These are phyloP conservation scores for Amanita pallidorosea DNA, from an alignment of 768 basidiomycete species.

Conservation along the genomic window DNA sequence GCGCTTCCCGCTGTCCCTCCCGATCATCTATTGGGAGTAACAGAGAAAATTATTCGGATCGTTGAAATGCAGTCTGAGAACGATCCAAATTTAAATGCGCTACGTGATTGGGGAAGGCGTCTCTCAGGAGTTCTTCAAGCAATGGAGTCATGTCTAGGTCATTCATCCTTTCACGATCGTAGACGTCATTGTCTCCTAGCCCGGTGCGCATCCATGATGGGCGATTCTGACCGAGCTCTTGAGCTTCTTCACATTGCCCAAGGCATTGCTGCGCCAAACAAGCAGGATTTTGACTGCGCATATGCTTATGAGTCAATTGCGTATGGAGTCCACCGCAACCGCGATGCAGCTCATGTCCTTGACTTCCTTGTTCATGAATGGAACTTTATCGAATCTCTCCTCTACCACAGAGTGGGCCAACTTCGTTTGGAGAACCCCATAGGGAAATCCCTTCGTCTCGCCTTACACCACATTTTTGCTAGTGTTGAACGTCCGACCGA, in stretches of 20 bases:
- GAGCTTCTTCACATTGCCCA: slow-evolving; percentile 16
- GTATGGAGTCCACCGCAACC: neutral
- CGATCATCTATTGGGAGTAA: neutral
- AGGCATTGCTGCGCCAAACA: slow-evolving; percentile 10
- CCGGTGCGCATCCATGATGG: slow-evolving; percentile 24
- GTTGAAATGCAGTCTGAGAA: slow-evolving; percentile 9
- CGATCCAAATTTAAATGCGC: slow-evolving; percentile 9
- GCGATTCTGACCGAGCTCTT: slow-evolving; percentile 23
- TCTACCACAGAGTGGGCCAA: slow-evolving; percentile 8
- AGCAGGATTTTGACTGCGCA: slow-evolving; percentile 8
- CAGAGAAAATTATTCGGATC: neutral
- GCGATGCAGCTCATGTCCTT: neutral
- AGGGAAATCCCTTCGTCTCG: slow-evolving; percentile 17
- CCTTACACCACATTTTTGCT: slow-evolving; percentile 15
- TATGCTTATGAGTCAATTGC: slow-evolving; percentile 4
- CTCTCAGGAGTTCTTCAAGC: slow-evolving; percentile 21
- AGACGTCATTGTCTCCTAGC: slow-evolving; percentile 18
- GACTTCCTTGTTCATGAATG: slow-evolving; percentile 12
- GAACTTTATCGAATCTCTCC: slow-evolving; percentile 10
- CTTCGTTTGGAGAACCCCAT: neutral
- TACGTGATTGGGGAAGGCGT: slow-evolving; percentile 25
- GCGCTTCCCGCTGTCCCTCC: neutral
- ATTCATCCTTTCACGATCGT: slow-evolving; percentile 11
- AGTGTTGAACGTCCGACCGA: neutral
- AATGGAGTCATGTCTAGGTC: slow-evolving; percentile 14